Evolutionary conservation across 768 basidiomycete species (phyloP), one percentile per base, ranked within the genome.

Genomic region (Russula sp.): DNA sequence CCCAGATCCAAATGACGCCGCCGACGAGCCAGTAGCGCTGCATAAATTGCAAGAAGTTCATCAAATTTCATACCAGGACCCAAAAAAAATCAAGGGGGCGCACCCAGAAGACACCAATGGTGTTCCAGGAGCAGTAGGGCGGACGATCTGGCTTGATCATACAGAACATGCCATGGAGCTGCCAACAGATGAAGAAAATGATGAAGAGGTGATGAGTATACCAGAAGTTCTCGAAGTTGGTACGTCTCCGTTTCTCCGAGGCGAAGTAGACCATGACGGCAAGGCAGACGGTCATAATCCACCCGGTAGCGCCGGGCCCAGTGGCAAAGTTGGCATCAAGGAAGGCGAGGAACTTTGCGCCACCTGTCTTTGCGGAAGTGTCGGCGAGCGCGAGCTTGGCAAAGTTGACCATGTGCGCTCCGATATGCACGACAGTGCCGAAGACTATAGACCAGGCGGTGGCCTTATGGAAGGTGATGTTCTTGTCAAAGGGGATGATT

Each of bases 111-210:
- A 96, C 92, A 69, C 94, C 95, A 67, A 95, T 87, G 42, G 78
- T 83, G 72, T 89, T 89, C 75, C 75, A 89, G 5, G 90, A 91
- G 77, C 95, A 98, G 76, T 81, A 94, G 0, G 93, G 93, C 0
- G 90, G 82, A 60, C 90, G 81, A 75, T 97, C 93, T 28, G 94
- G 94, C 76, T 90, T 78, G 78, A 95, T 92, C 91, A 94, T 93
- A 78, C 93, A 94, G 84, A 92, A 95, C 90, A 95, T 89, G 59
- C 94, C 94, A 72, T 95, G 94, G 34, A 96, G 79, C 74, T 98
- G 95, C 95, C 95, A 97, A 72, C 81, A 79, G 74, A 93, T 82
- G 80, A 98, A 97, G 84, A 96, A 96, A 63, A 91, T 73, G 71
- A 96, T 84, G 79, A 94, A 96, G 65, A 97, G 80, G 74, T 97